Percentiles rank a stretch among this genome's conserved stretches.
These are phyloP conservation scores for Kickxella alabastrina DNA, from an alignment of 192 early-diverging fungal species.

Conservation along the genomic window DNA sequence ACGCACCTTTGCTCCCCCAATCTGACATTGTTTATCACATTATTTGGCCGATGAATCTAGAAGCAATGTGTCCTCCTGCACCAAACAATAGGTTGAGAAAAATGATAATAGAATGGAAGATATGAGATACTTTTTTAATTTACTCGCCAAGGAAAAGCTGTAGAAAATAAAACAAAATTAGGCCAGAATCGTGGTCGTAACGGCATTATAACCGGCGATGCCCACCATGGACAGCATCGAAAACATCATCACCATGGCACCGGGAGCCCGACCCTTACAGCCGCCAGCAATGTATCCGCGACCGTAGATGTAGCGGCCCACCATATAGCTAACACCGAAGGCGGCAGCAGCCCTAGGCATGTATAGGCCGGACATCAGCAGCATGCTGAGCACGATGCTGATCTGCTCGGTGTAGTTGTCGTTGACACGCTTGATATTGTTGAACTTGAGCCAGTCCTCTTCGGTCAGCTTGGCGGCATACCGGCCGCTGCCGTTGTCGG, in stretches of 20 bases:
- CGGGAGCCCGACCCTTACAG: conserved; percentile 25
- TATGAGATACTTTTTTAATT: too few species aligned
- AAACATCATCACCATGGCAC: conserved; percentile 11
- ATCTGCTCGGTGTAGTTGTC: conserved; percentile 51
- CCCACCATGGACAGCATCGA: conserved; percentile 19
- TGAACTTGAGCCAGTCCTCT: conserved; percentile 49
- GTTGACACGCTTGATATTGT: conserved; percentile 52
- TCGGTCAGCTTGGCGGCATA: conserved; percentile 48
- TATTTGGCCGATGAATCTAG: too few species aligned
- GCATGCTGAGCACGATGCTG: conserved; percentile 19
- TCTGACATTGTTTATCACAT: too few species aligned
- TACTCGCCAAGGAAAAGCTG: too few species aligned
- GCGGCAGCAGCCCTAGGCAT: conserved; percentile 32
- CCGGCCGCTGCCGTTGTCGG: conserved; percentile 49
- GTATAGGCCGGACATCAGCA: conserved; percentile 40
- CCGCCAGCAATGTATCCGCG: conserved; percentile 28
- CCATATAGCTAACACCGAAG: conserved; percentile 29
- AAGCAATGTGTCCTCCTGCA: too few species aligned
- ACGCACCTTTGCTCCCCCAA: too few species aligned
- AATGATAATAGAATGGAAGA: too few species aligned
- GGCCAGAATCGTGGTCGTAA: conserved; percentile 16
- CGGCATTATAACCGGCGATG: conserved; percentile 25
- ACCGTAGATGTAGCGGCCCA: conserved; percentile 33
- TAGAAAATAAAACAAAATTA: conserved; percentile 6
- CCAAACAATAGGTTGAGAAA: too few species aligned